A percentile compares a stretch with the other conserved stretches of the same genome.
These are phyloP conservation scores for Penicillium parvum DNA, from an alignment of 495 filamentous ascomycete species.

Conservation along the genomic window DNA sequence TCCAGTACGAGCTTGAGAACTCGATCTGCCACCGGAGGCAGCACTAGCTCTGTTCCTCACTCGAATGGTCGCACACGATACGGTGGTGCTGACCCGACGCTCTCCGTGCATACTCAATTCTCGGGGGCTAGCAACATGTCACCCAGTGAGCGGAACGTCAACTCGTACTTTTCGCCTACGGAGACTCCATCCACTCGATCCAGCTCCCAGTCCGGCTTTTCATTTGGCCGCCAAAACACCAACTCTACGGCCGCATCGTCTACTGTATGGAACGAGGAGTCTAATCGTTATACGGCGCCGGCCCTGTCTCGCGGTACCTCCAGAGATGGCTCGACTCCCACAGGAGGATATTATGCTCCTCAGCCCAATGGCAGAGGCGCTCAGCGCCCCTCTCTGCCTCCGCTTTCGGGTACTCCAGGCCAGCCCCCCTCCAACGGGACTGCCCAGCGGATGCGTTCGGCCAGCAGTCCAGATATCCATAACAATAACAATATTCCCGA, in stretches of 20 bases:
- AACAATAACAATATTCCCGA: conserved; percentile 40
- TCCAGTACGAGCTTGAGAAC: conserved; percentile 78
- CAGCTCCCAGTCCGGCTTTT: conserved; percentile 70
- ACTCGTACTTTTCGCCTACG: conserved; percentile 89
- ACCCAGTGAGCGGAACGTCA: conserved; percentile 49
- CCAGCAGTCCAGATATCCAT: conserved; percentile 66
- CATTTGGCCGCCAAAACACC: conserved; percentile 69
- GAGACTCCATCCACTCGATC: conserved; percentile 86
- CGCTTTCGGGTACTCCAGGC: conserved; percentile 56
- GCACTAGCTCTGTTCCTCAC: conserved; percentile 44
- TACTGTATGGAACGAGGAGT: conserved; percentile 60
- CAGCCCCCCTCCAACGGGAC: conserved; percentile 49
- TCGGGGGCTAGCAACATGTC: conserved; percentile 42
- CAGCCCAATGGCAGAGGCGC: conserved; percentile 58
- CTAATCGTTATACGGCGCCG: conserved; percentile 80
- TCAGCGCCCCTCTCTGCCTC: conserved; percentile 78
- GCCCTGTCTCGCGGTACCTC: conserved; percentile 75
- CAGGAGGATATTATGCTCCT: conserved; percentile 49
- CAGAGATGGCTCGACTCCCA: conserved; percentile 63
- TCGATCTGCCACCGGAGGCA: conserved; percentile 74
- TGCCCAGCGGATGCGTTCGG: conserved; percentile 59
- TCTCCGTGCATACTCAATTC: conserved; percentile 72
- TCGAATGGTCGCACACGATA: conserved; percentile 58
- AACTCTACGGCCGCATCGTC: conserved; percentile 50
- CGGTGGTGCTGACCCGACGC: conserved; percentile 56